Evolutionary conservation across 345 rosid species (phyloP), one percentile per base, ranked within the genome.

Genomic region (Hibiscus syriacus): DNA sequence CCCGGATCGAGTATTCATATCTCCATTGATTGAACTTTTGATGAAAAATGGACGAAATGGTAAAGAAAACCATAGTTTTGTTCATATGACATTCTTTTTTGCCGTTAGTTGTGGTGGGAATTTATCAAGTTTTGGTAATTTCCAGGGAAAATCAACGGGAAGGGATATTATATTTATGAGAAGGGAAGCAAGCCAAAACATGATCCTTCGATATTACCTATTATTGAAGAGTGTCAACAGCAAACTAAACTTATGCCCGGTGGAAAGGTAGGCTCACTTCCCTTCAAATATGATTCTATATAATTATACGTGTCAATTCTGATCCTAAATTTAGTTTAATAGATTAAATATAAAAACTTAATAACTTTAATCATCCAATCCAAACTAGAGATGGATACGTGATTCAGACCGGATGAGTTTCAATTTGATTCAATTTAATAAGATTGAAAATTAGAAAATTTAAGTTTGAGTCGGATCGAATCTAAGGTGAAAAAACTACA

Each of bases 171-270:
- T 74, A 79, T 83, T 4, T 86, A 89, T 70, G 92, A 82, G 67
- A 94, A 89, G 72, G 95, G 96, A 74, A 81, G 81, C 79, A 85
- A 77, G 70, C 99, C 96, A 69, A 87, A 74, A 71, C 99, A 97
- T 13, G 99, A 94, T 78, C 80, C 81, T 72, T 83, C 92, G 23
- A 91, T 91, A 38, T 70, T 79, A 69, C 84, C 92, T 20, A 62
- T 89, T 66, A 77, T 94, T 73, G 85, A 91, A 78, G 95, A 91
- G 79, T 82, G 83, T 17, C 84, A 90, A 74, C 79, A 78, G 72
- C 74, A 80, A 38, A 72, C 89, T 67, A 94, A 94, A 72, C 75
- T 87, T 27, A 94, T 89, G 92, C 96, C 99, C 6, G 80, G 85
- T 68, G 96, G 95, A 77, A 94, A 89, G 97, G 99, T 94, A 76